A percentile compares a stretch with the other conserved stretches of the same genome.
Evolutionary conservation across 1,139 yeast genomes (phyloP).

Genomic region (Ogataea hybrid): DNA sequence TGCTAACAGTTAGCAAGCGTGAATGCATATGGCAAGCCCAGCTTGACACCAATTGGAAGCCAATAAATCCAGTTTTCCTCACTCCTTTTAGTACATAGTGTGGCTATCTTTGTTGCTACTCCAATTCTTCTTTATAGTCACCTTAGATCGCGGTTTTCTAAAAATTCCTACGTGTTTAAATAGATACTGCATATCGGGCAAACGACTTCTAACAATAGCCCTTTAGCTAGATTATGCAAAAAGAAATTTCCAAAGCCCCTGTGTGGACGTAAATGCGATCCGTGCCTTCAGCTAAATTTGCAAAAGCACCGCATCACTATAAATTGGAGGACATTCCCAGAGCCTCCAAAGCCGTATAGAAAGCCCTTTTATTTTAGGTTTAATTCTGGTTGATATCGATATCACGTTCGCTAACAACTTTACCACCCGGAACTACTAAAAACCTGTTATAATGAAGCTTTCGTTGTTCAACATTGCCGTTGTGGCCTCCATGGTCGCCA

Average conservation of each 20-base stretch:
- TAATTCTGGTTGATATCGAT: conserved; percentile 2
- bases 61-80: no score
- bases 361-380: conserved; percentile 5
- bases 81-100: no score
- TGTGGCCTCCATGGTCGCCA: conserved; percentile 15
- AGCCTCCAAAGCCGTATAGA: neutral
- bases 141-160: neutral
- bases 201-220: neutral
- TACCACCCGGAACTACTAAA: conserved; percentile 3
- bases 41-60: no score
- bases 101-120: no score
- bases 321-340: conserved; percentile 1
- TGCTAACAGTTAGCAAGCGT: no score
- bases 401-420: conserved; percentile 7
- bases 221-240: neutral
- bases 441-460: conserved; percentile 20
- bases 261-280: neutral
- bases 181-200: neutral
- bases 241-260: conserved; percentile 1
- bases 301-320: conserved; percentile 1
- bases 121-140: no score
- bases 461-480: conserved; percentile 16
- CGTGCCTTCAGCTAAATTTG: conserved; percentile 4
- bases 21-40: no score
- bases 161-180: neutral